Base-by-base conservation (phyloP, 257 asterid genomes). In the Scutellaria barbata region DNA sequence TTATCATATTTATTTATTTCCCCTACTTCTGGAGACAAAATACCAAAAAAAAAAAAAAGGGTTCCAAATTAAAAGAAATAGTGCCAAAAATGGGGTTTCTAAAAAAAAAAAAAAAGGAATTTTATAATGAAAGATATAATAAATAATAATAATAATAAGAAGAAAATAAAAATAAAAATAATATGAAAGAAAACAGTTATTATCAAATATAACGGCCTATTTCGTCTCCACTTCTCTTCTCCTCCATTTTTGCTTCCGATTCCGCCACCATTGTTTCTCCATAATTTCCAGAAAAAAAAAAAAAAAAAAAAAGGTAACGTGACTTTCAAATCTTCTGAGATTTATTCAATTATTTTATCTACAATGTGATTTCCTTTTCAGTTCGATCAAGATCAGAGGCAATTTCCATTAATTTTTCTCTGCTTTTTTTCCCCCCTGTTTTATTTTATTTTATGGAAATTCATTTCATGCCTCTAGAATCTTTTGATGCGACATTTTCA, bases 341-440 rank as follows among this genome's bases (percentile, higher is more conserved):
- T 50, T 20, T 20, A 30, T 60, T 60, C 30, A 22, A 66, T 77
- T 50, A 17, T 69, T n/a, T 37, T 54, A 1, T 51, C 16, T n/a
- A 13, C 52, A 14, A 18, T 14, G 33, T 14, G 47, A 47, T 72
- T 58, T 40, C 25, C n/a, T 35, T 50, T 39, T 60, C 69, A 53
- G 40, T 58, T 68, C 16, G 59, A 73, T 46, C 76, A 57, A 73
- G 59, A 73, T 79, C 77, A 57, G 33, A 74, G 12, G 73, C 61
- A 45, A 46, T 46, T 16, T 17, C 46, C n/a, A 40, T 64, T 22
- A 2, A 22, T 59, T 63, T 40, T 39, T 40, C 52, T 17, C 8
- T 16, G 20, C 35, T 55, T 8, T 3, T 10, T 2, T 8, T 8
- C 1, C 40, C 6, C 16, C 5, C 33, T 20, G 3, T 10, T 10